Conservation (phyloP, 495 filamentous ascomycete genomes). For the Penicillium ucsense region DNA sequence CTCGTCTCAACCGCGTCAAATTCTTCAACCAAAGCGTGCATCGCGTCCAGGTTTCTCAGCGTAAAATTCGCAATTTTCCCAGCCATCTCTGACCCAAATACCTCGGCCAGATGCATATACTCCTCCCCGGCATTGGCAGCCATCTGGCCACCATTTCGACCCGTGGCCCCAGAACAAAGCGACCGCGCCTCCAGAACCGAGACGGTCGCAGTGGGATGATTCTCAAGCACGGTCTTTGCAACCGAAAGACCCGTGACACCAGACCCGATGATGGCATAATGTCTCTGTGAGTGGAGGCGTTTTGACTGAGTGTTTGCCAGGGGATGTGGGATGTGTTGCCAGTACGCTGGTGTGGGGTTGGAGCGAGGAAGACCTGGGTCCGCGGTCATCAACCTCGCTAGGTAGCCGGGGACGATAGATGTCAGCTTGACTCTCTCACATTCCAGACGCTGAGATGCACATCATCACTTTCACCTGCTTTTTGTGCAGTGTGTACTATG, state of each 20-base stretch:
- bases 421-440: not conserved
- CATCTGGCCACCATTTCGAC: slow-evolving; percentile 40
- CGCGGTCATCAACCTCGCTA: slow-evolving; percentile 11
- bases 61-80: slow-evolving; percentile 23
- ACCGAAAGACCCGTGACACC: slow-evolving; percentile 59
- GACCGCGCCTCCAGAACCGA: slow-evolving; percentile 60
- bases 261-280: slow-evolving; percentile 58
- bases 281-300: slow-evolving; percentile 34
- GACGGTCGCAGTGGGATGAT: slow-evolving; percentile 13
- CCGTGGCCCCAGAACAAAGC: slow-evolving; percentile 74
- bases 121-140: slow-evolving; percentile 26
- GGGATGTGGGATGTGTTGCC: slow-evolving; percentile 54
- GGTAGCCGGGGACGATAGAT: not conserved
- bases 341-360: slow-evolving; percentile 59
- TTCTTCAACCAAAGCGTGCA: slow-evolving; percentile 16
- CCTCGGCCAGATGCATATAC: slow-evolving; percentile 15
- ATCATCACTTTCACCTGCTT: too few species aligned
- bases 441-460: too few species aligned
- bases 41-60: slow-evolving; percentile 19
- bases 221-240: slow-evolving; percentile 45
- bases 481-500: too few species aligned
- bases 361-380: slow-evolving; percentile 37
- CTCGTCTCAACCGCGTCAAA: slow-evolving; percentile 17
- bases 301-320: slow-evolving; percentile 43
- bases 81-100: slow-evolving; percentile 16